These are phyloP conservation scores for Pythium guiyangense DNA, from an alignment of 352 stramenopile species.

Conservation along the genomic window DNA sequence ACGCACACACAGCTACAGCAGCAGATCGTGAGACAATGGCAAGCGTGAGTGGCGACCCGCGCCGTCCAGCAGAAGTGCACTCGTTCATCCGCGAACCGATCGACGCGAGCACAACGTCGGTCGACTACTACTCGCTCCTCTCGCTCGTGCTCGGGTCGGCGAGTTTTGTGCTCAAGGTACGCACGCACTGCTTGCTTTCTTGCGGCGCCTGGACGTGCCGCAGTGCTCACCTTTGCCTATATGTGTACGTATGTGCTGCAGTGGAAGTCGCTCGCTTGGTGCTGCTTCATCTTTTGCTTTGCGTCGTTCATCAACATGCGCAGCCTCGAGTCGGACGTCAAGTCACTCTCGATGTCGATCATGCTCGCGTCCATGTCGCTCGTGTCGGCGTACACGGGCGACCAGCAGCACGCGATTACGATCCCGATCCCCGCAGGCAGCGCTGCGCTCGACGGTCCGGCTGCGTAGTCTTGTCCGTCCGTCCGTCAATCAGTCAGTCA, in stretches of 20 bases:
- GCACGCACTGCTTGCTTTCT: neutral
- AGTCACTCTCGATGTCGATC: conserved; percentile 69
- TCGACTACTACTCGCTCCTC: conserved; percentile 64
- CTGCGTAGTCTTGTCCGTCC: neutral
- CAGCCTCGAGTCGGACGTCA: conserved; percentile 49
- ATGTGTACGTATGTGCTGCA: conserved; percentile 9
- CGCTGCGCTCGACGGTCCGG: conserved; percentile 4
- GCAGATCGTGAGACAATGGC: neutral
- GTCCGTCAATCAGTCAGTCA: neutral
- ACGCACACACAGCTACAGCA: neutral
- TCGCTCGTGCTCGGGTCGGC: conserved; percentile 54
- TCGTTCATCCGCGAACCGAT: conserved; percentile 60
- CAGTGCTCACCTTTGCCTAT: neutral
- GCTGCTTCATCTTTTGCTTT: conserved; percentile 57
- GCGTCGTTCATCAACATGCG: conserved; percentile 66
- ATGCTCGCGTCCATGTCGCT: conserved; percentile 71
- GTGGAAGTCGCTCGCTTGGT: conserved; percentile 66
- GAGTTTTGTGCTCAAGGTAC: conserved; percentile 65
- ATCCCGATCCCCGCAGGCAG: conserved; percentile 16
- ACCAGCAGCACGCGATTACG: conserved; percentile 26
- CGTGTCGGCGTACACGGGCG: conserved; percentile 52
- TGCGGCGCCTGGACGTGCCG: neutral
- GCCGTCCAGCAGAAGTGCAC: conserved; percentile 57
- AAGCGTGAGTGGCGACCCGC: conserved; percentile 38
- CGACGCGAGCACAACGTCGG: conserved; percentile 26